phyloP scores from a whole-genome alignment of 768 basidiomycete species.

The Calocera viscosa region DNA sequence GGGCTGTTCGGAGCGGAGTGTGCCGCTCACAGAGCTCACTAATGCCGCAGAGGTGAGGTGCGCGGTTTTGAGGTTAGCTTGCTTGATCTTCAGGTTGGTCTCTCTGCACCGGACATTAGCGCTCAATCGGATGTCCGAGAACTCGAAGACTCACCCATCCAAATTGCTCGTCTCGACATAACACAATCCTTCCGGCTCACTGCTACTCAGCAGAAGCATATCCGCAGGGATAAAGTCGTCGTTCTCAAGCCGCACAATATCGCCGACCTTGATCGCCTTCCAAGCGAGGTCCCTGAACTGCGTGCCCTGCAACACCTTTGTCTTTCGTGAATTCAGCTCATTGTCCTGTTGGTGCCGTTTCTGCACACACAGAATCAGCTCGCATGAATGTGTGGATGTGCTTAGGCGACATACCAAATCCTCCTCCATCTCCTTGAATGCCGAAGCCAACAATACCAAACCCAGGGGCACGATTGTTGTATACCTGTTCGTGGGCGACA shows the following conservation, averaged over 20 bases:
- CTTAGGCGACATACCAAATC: slow-evolving; percentile 53
- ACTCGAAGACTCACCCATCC: slow-evolving; percentile 56
- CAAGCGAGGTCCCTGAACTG: slow-evolving; percentile 65
- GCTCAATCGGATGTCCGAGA: background rate
- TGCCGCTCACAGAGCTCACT: slow-evolving; percentile 61
- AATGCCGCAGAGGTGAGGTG: slow-evolving; percentile 63
- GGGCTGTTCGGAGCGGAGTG: slow-evolving; percentile 87
- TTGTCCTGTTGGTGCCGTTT: slow-evolving; percentile 95
- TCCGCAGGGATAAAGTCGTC: slow-evolving; percentile 96
- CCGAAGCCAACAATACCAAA: slow-evolving; percentile 81
- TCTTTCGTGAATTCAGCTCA: slow-evolving; percentile 72
- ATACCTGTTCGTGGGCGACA: slow-evolving; percentile 89
- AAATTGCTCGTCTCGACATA: slow-evolving; percentile 97
- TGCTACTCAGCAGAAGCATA: slow-evolving; percentile 70
- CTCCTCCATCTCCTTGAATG: slow-evolving; percentile 91
- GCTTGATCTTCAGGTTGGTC: slow-evolving; percentile 98
- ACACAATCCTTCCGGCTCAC: slow-evolving; percentile 93
- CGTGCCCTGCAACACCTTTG: slow-evolving; percentile 58
- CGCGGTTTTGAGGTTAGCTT: slow-evolving; percentile 73
- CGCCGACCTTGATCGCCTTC: slow-evolving; percentile 82
- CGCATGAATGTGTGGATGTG: background rate
- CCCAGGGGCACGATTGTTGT: slow-evolving; percentile 89
- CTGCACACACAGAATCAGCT: slow-evolving; percentile 13
- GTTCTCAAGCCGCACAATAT: slow-evolving; percentile 79
- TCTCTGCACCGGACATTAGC: slow-evolving; percentile 40